Evolutionary conservation across 2,329 filamentous ascomycete genomes (phyloP).

Genomic region (Aspergillus thermomutatus): DNA sequence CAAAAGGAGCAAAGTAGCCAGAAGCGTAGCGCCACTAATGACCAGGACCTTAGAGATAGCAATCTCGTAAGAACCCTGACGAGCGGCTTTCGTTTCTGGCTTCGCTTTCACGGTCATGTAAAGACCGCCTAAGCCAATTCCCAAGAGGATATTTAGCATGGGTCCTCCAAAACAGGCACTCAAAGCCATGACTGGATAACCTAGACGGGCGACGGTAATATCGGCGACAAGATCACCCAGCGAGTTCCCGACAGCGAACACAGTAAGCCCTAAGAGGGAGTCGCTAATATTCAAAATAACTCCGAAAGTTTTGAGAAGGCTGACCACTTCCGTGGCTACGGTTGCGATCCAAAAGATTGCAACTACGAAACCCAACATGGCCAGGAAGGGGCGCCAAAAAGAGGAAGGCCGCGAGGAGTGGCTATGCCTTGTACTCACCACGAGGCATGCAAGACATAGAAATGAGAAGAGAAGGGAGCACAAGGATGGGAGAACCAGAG

Average conservation of each 20-base stretch:
- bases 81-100: constrained; percentile 9
- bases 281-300: constrained; percentile 92
- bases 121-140: constrained; percentile 85
- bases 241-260: constrained; percentile 95
- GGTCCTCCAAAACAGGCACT: constrained; percentile 97
- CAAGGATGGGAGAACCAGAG: constrained; percentile 57
- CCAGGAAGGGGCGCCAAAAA: constrained; percentile 73
- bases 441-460: constrained; percentile 61
- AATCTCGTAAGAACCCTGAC: constrained; percentile 67
- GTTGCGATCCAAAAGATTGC: constrained; percentile 95
- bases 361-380: constrained; percentile 86
- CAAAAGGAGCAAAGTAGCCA: constrained; percentile 74
- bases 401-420: constrained; percentile 58
- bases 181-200: constrained; percentile 93
- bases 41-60: constrained; percentile 80
- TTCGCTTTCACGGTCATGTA: constrained; percentile 72
- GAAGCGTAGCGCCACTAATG: constrained; percentile 77
- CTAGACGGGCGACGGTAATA: constrained; percentile 87
- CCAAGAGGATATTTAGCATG: constrained; percentile 94
- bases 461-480: constrained; percentile 68
- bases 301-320: constrained; percentile 86
- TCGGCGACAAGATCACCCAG: constrained; percentile 92
- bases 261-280: constrained; percentile 87
- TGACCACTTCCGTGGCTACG: constrained; percentile 92
- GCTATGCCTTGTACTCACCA: constrained; percentile 58